Conservation (phyloP, 2,329 filamentous ascomycete genomes). For the Penicillium paneum region DNA sequence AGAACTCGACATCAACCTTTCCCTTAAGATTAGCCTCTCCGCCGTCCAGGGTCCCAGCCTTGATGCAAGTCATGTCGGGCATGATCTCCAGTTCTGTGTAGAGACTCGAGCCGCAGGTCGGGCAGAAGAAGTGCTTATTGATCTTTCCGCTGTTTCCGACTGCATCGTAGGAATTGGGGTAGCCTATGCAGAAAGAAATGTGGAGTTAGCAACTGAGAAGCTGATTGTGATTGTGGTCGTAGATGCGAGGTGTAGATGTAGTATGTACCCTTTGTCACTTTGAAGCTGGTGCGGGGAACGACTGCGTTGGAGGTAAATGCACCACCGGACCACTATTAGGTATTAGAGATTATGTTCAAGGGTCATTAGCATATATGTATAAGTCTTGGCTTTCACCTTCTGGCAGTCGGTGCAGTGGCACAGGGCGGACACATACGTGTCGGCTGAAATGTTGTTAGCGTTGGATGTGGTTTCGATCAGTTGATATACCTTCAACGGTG, state of each 20-base stretch:
- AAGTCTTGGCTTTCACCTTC: conserved; percentile 40
- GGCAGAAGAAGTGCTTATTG: conserved; percentile 57
- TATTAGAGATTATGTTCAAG: neutral
- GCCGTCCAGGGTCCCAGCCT: conserved; percentile 52
- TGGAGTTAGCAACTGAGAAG: neutral
- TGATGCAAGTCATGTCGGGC: conserved; percentile 51
- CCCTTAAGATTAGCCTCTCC: conserved; percentile 45
- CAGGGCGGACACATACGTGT: conserved; percentile 45
- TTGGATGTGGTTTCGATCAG: too few relatives aligned
- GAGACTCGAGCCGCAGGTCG: conserved; percentile 50
- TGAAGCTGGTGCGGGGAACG: conserved; percentile 48
- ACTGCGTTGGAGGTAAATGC: conserved; percentile 56
- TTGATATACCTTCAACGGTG: conserved; percentile 24
- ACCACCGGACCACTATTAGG: conserved; percentile 48
- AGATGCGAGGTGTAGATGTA: too few relatives aligned
- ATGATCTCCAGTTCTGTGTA: conserved; percentile 55
- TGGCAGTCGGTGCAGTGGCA: conserved; percentile 57
- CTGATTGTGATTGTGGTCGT: neutral
- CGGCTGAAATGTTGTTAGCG: conserved; percentile 30
- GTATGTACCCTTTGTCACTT: conserved; percentile 50
- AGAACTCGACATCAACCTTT: conserved; percentile 53
- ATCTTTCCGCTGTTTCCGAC: conserved; percentile 52
- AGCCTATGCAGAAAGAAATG: conserved; percentile 32
- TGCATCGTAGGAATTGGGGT: conserved; percentile 49
- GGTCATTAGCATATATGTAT: neutral